phyloP scores from a whole-genome alignment of 495 filamentous ascomycete species.

The Penicillium ochrochloron region DNA sequence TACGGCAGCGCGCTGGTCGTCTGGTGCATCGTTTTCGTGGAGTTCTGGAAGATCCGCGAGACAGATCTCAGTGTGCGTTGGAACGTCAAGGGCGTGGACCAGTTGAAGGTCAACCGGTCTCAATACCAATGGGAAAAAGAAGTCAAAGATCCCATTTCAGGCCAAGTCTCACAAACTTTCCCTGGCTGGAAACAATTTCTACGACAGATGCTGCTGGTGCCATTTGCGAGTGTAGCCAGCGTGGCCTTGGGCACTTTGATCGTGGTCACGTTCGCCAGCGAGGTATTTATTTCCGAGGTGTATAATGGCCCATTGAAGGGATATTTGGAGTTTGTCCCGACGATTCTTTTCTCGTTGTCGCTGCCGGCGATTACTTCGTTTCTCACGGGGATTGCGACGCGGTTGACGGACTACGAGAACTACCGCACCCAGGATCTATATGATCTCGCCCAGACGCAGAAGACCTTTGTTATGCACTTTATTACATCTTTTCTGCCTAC shows the following conservation, averaged over 20 bases:
- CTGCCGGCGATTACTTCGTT: conserved; percentile 75
- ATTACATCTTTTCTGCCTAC: conserved; percentile 93
- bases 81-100: conserved; percentile 83
- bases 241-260: conserved; percentile 77
- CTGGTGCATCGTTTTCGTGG: conserved; percentile 88
- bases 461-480: conserved; percentile 94
- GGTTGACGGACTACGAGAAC: conserved; percentile 84
- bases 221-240: conserved; percentile 80
- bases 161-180: conserved; percentile 76
- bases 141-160: conserved; percentile 77
- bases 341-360: conserved; percentile 74
- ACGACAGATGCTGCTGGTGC: conserved; percentile 80
- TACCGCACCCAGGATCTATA: conserved; percentile 85
- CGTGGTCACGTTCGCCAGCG: conserved; percentile 80
- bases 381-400: conserved; percentile 74
- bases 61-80: conserved; percentile 87
- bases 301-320: conserved; percentile 86
- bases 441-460: conserved; percentile 79
- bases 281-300: conserved; percentile 92
- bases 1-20: conserved; percentile 78
- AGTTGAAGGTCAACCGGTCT: conserved; percentile 75
- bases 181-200: conserved; percentile 74
- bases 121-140: conserved; percentile 81
- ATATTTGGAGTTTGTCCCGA: conserved; percentile 84
- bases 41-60: conserved; percentile 96